These are phyloP conservation scores for Termitomyces sp. DNA, from an alignment of 768 basidiomycete genomes.

Conservation along the genomic window DNA sequence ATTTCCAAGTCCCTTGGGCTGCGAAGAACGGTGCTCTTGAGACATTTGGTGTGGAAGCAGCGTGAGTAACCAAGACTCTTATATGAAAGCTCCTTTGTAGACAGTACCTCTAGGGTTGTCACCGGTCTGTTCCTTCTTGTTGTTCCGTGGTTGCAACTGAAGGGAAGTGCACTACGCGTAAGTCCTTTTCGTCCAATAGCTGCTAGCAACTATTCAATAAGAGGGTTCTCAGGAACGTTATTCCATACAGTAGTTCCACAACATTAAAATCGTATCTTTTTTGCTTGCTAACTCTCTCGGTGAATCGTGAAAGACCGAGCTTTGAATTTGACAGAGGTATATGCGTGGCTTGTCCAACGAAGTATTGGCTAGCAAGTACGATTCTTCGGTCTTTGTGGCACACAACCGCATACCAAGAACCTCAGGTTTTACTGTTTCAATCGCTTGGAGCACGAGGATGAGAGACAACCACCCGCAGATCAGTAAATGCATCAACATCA, in stretches of 20 bases:
- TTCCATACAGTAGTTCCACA: slow-evolving; percentile 13
- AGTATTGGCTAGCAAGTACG: too few species aligned
- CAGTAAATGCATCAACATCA: slow-evolving; percentile 49
- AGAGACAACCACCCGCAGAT: slow-evolving; percentile 40
- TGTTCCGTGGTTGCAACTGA: slow-evolving; percentile 50
- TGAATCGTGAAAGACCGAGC: not conserved
- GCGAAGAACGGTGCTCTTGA: slow-evolving; percentile 57
- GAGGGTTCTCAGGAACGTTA: slow-evolving; percentile 3
- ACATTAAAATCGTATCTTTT: not conserved
- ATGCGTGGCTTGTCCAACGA: too few species aligned
- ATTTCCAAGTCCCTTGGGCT: slow-evolving; percentile 69
- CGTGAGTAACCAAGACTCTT: slow-evolving; percentile 34
- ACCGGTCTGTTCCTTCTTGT: slow-evolving; percentile 49
- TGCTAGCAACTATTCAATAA: not conserved
- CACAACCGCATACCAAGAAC: not conserved
- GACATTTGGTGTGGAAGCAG: slow-evolving; percentile 61
- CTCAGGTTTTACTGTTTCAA: not conserved
- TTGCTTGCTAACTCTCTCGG: not conserved
- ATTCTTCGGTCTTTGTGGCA: too few species aligned
- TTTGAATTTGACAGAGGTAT: too few species aligned
- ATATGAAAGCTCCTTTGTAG: not conserved
- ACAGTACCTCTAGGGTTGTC: slow-evolving; percentile 37
- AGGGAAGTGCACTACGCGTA: slow-evolving; percentile 46
- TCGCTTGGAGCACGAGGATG: slow-evolving; percentile 31
- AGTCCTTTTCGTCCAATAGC: not conserved